Conservation (phyloP, 23 red algal species). For the Chondrus crispus region DNA sequence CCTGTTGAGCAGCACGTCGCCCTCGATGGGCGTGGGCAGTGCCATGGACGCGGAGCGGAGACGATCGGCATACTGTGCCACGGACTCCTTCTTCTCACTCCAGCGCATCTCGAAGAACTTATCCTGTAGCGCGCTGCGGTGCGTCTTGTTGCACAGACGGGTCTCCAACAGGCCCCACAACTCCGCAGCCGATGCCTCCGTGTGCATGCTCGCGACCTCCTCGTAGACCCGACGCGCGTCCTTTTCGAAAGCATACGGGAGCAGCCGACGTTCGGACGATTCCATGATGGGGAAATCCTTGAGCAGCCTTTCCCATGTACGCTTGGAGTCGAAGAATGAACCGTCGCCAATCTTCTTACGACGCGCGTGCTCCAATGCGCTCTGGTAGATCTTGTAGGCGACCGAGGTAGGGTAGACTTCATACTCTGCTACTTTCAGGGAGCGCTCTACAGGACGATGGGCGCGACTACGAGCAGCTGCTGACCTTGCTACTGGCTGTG, state of each 20-base stretch:
- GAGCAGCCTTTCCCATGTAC: neutral
- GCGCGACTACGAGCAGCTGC: no score
- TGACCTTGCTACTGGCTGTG: no score
- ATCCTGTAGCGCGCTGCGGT: constrained; percentile 11
- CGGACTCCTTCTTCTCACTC: neutral
- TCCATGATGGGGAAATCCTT: neutral
- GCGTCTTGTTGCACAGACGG: neutral
- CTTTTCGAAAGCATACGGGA: neutral
- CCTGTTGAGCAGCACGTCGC: neutral
- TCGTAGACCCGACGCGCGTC: neutral
- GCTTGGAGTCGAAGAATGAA: neutral
- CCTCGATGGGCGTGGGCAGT: neutral
- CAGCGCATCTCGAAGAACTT: neutral
- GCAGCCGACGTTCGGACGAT: neutral
- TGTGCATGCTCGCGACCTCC: neutral
- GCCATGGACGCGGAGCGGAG: neutral
- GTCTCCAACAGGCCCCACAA: neutral
- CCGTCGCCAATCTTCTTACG: neutral
- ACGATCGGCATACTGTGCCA: neutral
- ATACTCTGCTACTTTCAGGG: neutral
- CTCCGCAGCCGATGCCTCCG: neutral
- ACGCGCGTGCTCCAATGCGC: neutral
- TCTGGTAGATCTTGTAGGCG: neutral
- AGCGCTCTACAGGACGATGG: no score
- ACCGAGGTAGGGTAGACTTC: neutral